Evolutionary conservation across 148 eudicot genomes (phyloP), one percentile per base, ranked within the genome.

Genomic region (Chenopodium formosanum): DNA sequence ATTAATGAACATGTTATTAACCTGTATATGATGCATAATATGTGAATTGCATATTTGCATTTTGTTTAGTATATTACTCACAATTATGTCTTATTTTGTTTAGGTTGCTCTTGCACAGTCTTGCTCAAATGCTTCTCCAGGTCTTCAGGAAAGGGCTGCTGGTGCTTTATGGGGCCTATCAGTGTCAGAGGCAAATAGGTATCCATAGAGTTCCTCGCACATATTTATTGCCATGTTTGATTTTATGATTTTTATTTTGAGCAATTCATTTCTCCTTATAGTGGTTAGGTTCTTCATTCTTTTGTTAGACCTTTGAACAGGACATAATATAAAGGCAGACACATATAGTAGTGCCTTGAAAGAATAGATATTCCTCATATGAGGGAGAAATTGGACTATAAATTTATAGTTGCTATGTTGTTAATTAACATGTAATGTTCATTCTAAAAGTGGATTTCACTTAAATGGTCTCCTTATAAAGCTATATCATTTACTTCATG

Each of bases 81-180:
- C 63, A 64, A 58, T 74, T 32, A 52, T 83, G 74, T 67, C 75
- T 48, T 73, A 6, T 74, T 74, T 71, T 86, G 31, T 84, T 81
- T 80, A 96, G 99, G 99, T 96, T 86, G 89, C 97, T 79, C 97
- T 96, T 86, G 99, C 98, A 68, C 89, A 88, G 73, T 90, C 98
- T 71, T 94, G 97, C 84, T 80, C 95, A 79, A 90, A 91, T 89
- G 92, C 97, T 70, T 88, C 97, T 81, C 98, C 93, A 73, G 95
- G 98, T 84, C 98, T 96, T 87, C 99, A 96, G 89, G 98, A 96
- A 93, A 94, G 99, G 87, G 99, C 97, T 83, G 99, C 99, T 80
- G 99, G 98, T 81, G 99, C 99, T 68, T 88, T 96, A 10, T 96
- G 99, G 99, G 99, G 97, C 34, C 86, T 96, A 84, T 96, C 99